phyloP scores from a whole-genome alignment of 345 rosid genomes.

The Dipteronia dyeriana region DNA sequence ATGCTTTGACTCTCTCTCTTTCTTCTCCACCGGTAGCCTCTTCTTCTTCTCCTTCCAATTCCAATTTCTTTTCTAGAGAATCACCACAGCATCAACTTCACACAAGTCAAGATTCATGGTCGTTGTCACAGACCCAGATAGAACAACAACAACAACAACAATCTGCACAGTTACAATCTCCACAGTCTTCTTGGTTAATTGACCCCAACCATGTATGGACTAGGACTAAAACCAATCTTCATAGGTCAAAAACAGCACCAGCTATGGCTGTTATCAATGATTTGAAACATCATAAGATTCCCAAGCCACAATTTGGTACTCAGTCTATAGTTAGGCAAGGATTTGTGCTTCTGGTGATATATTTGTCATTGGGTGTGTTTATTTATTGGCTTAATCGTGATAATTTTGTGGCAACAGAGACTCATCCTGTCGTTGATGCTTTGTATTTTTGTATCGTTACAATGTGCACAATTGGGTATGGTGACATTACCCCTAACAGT shows the following conservation, averaged over 20 bases:
- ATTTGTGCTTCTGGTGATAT: constrained; percentile 50
- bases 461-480: constrained; percentile 95
- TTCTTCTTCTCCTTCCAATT: constrained; percentile 26
- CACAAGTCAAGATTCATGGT: constrained; percentile 26
- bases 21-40: constrained; percentile 31
- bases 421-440: constrained; percentile 91
- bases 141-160: constrained; percentile 19
- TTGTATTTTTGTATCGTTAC: constrained; percentile 89
- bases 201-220: constrained; percentile 31
- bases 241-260: constrained; percentile 84
- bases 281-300: constrained; percentile 23
- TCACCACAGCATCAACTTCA: not conserved
- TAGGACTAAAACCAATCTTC: constrained; percentile 42
- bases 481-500: constrained; percentile 77
- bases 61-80: constrained; percentile 18
- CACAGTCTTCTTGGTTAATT: constrained; percentile 36
- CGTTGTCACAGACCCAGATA: constrained; percentile 14
- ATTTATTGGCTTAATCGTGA: constrained; percentile 67
- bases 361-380: constrained; percentile 67
- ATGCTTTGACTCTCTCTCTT: constrained; percentile 49
- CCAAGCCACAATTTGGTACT: constrained; percentile 51
- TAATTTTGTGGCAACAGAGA: constrained; percentile 47
- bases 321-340: constrained; percentile 64
- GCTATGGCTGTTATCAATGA: constrained; percentile 76
- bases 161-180: constrained; percentile 11